Evolutionary conservation across 345 rosid genomes (phyloP).

Genomic region (Pistacia atlantica): DNA sequence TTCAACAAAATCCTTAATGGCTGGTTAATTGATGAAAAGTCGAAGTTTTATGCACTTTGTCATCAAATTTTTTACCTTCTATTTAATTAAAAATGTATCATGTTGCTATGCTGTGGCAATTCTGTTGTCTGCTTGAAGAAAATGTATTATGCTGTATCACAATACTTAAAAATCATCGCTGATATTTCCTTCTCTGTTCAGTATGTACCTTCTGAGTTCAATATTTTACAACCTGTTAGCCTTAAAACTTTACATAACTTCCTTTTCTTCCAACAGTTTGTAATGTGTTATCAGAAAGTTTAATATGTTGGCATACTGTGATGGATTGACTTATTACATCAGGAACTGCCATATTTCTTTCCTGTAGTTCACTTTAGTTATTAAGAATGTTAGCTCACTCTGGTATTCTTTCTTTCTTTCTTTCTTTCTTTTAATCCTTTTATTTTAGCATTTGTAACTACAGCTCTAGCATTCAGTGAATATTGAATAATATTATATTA

Average conservation of each 20-base stretch:
- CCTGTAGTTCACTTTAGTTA: background rate
- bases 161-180: background rate
- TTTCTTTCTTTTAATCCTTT: conserved; percentile 2
- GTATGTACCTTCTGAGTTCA: background rate
- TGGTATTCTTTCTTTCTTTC: background rate
- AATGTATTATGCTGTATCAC: background rate
- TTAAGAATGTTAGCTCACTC: background rate
- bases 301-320: background rate
- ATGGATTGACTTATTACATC: background rate
- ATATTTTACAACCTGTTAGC: background rate
- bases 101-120: background rate
- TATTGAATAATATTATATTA: background rate
- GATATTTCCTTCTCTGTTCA: background rate
- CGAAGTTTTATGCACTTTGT: background rate
- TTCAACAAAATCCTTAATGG: background rate
- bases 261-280: background rate
- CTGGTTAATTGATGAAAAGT: background rate
- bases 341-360: background rate
- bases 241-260: background rate
- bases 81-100: conserved; percentile 1
- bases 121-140: conserved; percentile 5
- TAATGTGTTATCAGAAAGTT: background rate
- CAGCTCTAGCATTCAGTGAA: conserved; percentile 12
- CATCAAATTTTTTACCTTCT: background rate
- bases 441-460: conserved; percentile 1